phyloP scores from a whole-genome alignment of 1,139 yeast genomes.

The Candida buenavistaensis region DNA sequence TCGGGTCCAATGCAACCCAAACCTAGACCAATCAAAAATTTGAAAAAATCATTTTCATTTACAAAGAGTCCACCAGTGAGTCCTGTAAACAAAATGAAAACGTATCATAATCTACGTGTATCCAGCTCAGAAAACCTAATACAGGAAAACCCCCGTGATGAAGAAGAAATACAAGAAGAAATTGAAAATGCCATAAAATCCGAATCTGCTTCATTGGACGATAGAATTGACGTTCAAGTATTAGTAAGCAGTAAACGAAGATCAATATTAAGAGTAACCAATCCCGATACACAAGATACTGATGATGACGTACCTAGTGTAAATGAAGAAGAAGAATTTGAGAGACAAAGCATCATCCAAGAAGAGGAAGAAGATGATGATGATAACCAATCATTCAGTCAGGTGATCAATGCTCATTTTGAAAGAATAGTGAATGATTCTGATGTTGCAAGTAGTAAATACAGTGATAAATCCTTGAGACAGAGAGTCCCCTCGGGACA shows the following conservation, averaged over 20 bases:
- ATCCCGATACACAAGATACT: slow-evolving; percentile 49
- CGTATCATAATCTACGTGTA: slow-evolving; percentile 11
- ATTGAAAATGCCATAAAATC: slow-evolving; percentile 7
- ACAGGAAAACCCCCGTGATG: slow-evolving; percentile 10
- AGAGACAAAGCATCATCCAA: background rate
- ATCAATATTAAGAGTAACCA: slow-evolving; percentile 60
- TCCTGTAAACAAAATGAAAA: slow-evolving; percentile 13
- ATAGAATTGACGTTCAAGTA: slow-evolving; percentile 67
- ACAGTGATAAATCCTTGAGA: slow-evolving; percentile 15
- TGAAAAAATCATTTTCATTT: slow-evolving; percentile 23
- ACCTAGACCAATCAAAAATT: slow-evolving; percentile 9
- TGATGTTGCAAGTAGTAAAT: slow-evolving; percentile 1
- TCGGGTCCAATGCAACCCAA: background rate
- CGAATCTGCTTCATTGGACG: slow-evolving; percentile 33
- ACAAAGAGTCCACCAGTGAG: slow-evolving; percentile 17
- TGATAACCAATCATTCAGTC: slow-evolving; percentile 7
- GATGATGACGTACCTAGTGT: too few species aligned
- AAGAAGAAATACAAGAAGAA: slow-evolving; percentile 1
- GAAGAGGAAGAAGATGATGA: slow-evolving; percentile 5
- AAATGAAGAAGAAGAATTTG: slow-evolving; percentile 3
- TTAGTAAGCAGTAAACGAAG: slow-evolving; percentile 71
- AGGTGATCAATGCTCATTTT: slow-evolving; percentile 7
- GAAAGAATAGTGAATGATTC: slow-evolving; percentile 8
- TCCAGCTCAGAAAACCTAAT: slow-evolving; percentile 14
- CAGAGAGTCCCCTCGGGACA: slow-evolving; percentile 34